Base-by-base conservation (phyloP, 148 eudicot species). In the Rhododendron williamsianum region DNA sequence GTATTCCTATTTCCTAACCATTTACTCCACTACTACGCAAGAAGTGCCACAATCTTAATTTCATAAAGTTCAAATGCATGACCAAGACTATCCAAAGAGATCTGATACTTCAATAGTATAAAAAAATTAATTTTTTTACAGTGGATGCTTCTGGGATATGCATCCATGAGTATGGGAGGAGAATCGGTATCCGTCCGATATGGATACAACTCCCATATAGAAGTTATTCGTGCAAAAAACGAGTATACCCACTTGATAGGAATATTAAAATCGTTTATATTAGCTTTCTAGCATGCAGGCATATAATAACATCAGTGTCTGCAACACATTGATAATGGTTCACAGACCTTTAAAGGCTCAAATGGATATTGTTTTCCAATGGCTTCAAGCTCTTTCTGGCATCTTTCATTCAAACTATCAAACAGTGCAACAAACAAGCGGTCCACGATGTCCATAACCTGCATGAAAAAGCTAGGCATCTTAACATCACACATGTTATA, bases 401-500 rank as follows among this genome's bases (percentile, higher is more conserved):
- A 92, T 12, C 83, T 92, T 86, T 90, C 91, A 87, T 91, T 96
- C 90, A 96, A 85, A 87, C 85, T 86, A 85, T 96, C 97, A 86
- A 96, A 96, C 86, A 96, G 90, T 36, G 91, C 85, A 11, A 96
- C 98, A 91, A 96, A 96, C 36, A 96, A 87, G 73, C 86, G 86
- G 85, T 93, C 99, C 86, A 96, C 93, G 52, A 95, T 78, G 87
- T 96, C 98, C 99, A 96, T 96, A 80, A 96, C 99, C 99, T 96
- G 93, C 81, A 90, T 46, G 83, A 52, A 76, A 19, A 69, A 73
- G 43, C 46, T 48, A 35, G 86, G 38, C 81, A 76, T 49, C 23
- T 67, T 60, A 38, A 21, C 27, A 46, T 19, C 58, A 45, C 78
- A 45, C 8, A 27, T 16, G 30, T 6, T 41, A 58, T 43, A n/a